Conservation (phyloP, 345 rosid genomes). For the Murraya paniculata region DNA sequence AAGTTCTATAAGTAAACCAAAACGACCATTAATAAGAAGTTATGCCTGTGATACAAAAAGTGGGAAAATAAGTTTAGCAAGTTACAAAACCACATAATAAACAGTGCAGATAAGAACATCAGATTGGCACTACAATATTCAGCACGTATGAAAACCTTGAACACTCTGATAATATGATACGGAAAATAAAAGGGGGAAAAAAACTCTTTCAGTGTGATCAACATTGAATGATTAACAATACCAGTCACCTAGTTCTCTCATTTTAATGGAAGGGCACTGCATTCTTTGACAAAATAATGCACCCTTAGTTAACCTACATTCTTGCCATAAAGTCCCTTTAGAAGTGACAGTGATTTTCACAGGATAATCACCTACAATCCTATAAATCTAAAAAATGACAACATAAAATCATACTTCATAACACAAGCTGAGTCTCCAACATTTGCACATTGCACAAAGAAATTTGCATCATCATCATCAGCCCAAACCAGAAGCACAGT, state of each 20-base stretch:
- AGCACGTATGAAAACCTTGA: not conserved
- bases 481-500: slow-evolving; percentile 90
- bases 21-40: not conserved
- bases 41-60: not conserved
- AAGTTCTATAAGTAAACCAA: not conserved
- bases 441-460: slow-evolving; percentile 89
- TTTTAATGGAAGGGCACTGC: no score
- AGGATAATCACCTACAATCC: not conserved
- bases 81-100: not conserved
- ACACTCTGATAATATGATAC: not conserved
- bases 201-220: not conserved
- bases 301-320: not conserved
- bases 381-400: slow-evolving; percentile 9
- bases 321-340: not conserved
- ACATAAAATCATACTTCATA: slow-evolving; percentile 54
- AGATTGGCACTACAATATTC: not conserved
- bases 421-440: slow-evolving; percentile 94
- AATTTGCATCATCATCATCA: slow-evolving; percentile 38
- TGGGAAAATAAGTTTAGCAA: not conserved
- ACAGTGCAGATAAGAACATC: not conserved
- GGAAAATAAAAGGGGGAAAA: not conserved
- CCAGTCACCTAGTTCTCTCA: not conserved
- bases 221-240: not conserved
- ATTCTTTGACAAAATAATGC: not conserved
- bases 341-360: not conserved